Evolutionary conservation across 1,284 basidiomycete genomes (phyloP).

Genomic region (Malassezia obtusa): DNA sequence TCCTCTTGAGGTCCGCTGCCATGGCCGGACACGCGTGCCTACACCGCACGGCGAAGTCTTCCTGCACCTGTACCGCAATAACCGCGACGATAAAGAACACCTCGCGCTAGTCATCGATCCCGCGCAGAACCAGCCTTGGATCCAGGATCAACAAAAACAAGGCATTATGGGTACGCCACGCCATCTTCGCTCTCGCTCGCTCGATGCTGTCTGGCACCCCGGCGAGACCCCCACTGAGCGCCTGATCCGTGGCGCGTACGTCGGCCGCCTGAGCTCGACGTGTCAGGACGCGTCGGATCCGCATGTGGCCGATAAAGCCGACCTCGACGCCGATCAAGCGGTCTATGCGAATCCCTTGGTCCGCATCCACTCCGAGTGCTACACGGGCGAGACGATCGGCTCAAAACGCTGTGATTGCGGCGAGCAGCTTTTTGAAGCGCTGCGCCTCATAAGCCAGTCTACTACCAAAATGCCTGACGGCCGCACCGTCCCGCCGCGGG

Average conservation of each 20-base stretch:
- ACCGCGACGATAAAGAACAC: conserved; percentile 80
- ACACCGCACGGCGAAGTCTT: conserved; percentile 91
- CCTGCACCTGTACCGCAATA: conserved; percentile 83
- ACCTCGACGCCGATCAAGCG: not conserved
- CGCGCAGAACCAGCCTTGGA: conserved; percentile 30
- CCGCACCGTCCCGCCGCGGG: conserved; percentile 46
- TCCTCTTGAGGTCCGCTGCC: conserved; percentile 60
- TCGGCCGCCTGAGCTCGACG: conserved; percentile 64
- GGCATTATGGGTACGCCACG: not conserved
- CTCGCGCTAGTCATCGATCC: conserved; percentile 87
- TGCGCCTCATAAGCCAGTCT: conserved; percentile 65
- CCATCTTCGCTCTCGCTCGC: conserved; percentile 64
- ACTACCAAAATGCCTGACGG: not conserved
- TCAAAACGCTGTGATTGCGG: conserved; percentile 99
- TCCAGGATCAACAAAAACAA: conserved; percentile 20
- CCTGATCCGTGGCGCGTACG: conserved; percentile 83
- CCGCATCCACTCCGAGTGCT: conserved; percentile 95
- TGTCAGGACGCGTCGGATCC: conserved; percentile 55
- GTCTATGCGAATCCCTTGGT: conserved; percentile 58
- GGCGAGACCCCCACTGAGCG: conserved; percentile 87
- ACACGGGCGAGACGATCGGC: conserved; percentile 94
- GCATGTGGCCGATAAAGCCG: conserved; percentile 21
- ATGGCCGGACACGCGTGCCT: conserved; percentile 92
- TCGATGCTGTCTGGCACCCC: conserved; percentile 77
- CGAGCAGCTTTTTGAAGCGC: conserved; percentile 92